phyloP scores from a whole-genome alignment of 2,329 filamentous ascomycete genomes.

The Ascochyta clinopodiicola region DNA sequence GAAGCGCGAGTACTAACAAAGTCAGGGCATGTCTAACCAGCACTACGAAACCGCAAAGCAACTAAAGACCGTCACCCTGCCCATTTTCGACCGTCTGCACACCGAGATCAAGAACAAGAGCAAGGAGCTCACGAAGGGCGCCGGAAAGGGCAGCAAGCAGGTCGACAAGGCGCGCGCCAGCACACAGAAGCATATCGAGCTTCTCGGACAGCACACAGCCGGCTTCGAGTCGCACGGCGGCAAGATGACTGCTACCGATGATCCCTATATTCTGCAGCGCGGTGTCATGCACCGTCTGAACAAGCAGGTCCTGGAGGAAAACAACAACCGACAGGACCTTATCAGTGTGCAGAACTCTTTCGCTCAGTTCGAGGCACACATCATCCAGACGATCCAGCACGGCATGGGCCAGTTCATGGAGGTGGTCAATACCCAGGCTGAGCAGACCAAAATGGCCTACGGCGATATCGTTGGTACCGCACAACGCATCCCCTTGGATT shows the following conservation, averaged over 20 bases:
- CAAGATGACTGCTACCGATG: slow-evolving; percentile 73
- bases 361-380: slow-evolving; percentile 82
- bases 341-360: slow-evolving; percentile 92
- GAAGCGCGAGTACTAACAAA: slow-evolving; percentile 2
- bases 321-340: slow-evolving; percentile 92
- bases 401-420: slow-evolving; percentile 84
- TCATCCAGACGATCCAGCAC: slow-evolving; percentile 82
- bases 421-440: slow-evolving; percentile 78
- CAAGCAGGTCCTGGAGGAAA: slow-evolving; percentile 93
- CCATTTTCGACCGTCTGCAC: slow-evolving; percentile 88
- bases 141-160: slow-evolving; percentile 83
- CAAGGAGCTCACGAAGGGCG: slow-evolving; percentile 85
- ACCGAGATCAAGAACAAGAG: slow-evolving; percentile 96
- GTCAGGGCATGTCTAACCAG: slow-evolving; percentile 80
- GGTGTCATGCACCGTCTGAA: slow-evolving; percentile 83
- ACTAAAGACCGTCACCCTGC: slow-evolving; percentile 83
- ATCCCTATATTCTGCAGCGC: slow-evolving; percentile 87
- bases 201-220: slow-evolving; percentile 85
- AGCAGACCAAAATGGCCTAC: slow-evolving; percentile 82
- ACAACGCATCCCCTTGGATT: slow-evolving; percentile 80
- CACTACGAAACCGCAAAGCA: slow-evolving; percentile 91
- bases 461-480: slow-evolving; percentile 79
- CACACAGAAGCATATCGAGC: slow-evolving; percentile 96
- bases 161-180: slow-evolving; percentile 85
- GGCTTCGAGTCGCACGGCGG: slow-evolving; percentile 77